Evolutionary conservation across 441 rosid genomes (phyloP).

Genomic region (Populus hybrid): DNA sequence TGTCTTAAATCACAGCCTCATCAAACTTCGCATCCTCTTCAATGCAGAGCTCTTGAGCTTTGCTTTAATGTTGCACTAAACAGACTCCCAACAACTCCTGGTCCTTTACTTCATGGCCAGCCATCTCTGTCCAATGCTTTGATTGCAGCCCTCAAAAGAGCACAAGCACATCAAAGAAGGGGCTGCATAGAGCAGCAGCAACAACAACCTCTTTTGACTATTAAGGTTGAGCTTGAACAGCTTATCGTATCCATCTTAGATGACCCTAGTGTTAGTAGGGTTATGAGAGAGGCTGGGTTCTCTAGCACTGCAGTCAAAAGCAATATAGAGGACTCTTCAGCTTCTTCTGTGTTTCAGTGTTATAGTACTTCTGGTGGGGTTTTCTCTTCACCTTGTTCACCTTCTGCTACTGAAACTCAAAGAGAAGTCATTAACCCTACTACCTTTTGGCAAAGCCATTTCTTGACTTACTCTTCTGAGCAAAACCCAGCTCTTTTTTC

Average conservation of each 20-base stretch:
- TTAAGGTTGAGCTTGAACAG: too few relatives aligned
- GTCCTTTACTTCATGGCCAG: conserved; percentile 56
- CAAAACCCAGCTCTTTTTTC: conserved; percentile 53
- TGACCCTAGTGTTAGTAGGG: too few relatives aligned
- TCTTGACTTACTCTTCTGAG: conserved; percentile 48
- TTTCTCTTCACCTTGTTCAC: conserved; percentile 79
- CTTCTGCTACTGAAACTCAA: conserved; percentile 46
- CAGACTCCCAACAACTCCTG: conserved; percentile 70
- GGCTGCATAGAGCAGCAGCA: conserved; percentile 67
- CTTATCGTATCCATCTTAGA: too few relatives aligned
- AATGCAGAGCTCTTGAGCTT: conserved; percentile 84
- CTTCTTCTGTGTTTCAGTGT: conserved; percentile 63
- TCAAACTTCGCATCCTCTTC: conserved; percentile 62
- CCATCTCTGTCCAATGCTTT: conserved; percentile 81
- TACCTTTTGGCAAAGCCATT: conserved; percentile 56
- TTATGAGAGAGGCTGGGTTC: conserved; percentile 51
- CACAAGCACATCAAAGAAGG: conserved; percentile 88
- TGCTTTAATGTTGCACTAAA: conserved; percentile 90
- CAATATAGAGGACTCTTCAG: conserved; percentile 66
- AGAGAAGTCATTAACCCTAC: conserved; percentile 37
- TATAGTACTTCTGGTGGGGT: conserved; percentile 49
- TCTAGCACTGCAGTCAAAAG: conserved; percentile 73
- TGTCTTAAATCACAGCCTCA: conserved; percentile 77
- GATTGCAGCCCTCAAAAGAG: conserved; percentile 83
- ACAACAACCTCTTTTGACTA: too few relatives aligned